These are phyloP conservation scores for Psilocybe mexicana DNA, from an alignment of 1,284 basidiomycete genomes.

Conservation along the genomic window DNA sequence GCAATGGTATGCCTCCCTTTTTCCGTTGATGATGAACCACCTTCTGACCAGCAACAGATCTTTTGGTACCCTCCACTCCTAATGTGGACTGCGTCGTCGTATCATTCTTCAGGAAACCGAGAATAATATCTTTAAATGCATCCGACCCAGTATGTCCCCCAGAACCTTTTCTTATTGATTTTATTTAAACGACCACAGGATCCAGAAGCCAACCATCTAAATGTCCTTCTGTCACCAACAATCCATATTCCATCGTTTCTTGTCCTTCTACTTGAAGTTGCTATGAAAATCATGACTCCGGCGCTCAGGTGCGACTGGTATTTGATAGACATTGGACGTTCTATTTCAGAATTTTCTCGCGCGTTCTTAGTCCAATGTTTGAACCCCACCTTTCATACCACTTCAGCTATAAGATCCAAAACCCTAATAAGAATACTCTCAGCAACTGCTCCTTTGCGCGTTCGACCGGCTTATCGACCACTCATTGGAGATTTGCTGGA, in stretches of 20 bases:
- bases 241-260: slow-evolving; percentile 47
- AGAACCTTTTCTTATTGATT: background rate
- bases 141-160: slow-evolving; percentile 23
- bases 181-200: slow-evolving; percentile 21
- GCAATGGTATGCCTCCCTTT: slow-evolving; percentile 39
- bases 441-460: slow-evolving; percentile 5
- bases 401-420: slow-evolving; percentile 36
- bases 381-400: slow-evolving; percentile 39
- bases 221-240: slow-evolving; percentile 38
- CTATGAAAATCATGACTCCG: slow-evolving; percentile 41
- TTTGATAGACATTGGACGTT: slow-evolving; percentile 45
- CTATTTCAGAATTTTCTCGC: slow-evolving; percentile 38
- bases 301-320: slow-evolving; percentile 47
- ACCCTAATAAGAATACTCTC: slow-evolving; percentile 39
- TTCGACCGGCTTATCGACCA: slow-evolving; percentile 16
- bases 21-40: background rate
- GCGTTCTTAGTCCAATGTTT: slow-evolving; percentile 47
- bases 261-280: slow-evolving; percentile 44
- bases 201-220: slow-evolving; percentile 27
- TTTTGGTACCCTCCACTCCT: slow-evolving; percentile 32
- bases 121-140: slow-evolving; percentile 24
- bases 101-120: slow-evolving; percentile 34
- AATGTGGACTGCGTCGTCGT: slow-evolving; percentile 37
- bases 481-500: slow-evolving; percentile 22
- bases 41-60: slow-evolving; percentile 29